Percentiles rank a stretch among this genome's conserved stretches.
phyloP scores from a whole-genome alignment of 2,329 filamentous ascomycete species.

The Diaporthe citrichinensis region DNA sequence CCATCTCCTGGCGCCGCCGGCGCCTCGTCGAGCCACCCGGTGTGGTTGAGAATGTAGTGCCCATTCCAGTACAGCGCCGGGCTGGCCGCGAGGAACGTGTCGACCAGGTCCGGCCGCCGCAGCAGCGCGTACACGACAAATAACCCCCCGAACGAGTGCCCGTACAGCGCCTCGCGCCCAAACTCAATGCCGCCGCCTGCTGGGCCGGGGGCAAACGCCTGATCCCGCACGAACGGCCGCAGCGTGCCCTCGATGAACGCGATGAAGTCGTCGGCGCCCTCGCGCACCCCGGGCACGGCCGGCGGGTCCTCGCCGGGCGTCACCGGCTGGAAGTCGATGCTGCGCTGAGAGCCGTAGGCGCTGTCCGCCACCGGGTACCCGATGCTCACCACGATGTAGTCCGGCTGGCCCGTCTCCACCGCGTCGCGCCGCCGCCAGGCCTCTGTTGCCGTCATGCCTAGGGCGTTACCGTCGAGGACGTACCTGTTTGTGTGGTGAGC shows the following conservation, averaged over 20 bases:
- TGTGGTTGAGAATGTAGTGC: slow-evolving; percentile 43
- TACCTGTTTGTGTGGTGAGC: slow-evolving; percentile 41
- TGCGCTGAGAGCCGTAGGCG: slow-evolving; percentile 44
- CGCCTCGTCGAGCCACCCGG: slow-evolving; percentile 40
- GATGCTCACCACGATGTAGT: slow-evolving; percentile 47
- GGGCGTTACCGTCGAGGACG: slow-evolving; percentile 48
- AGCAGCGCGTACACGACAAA: slow-evolving; percentile 46
- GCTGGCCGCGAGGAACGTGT: slow-evolving; percentile 46
- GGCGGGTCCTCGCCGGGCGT: slow-evolving; percentile 40
- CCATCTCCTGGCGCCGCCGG: slow-evolving; percentile 10
- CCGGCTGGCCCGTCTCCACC: slow-evolving; percentile 45
- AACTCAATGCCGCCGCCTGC: slow-evolving; percentile 40
- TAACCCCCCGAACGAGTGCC: slow-evolving; percentile 47
- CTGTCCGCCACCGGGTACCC: slow-evolving; percentile 47
- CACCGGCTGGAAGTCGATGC: slow-evolving; percentile 47
- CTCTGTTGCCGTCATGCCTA: slow-evolving; percentile 46
- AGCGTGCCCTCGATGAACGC: slow-evolving; percentile 44
- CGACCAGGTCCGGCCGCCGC: slow-evolving; percentile 44
- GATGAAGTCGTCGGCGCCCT: slow-evolving; percentile 45
- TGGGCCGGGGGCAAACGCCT: slow-evolving; percentile 39
- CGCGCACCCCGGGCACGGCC: slow-evolving; percentile 28
- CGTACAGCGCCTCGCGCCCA: slow-evolving; percentile 45
- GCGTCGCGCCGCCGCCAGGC: slow-evolving; percentile 46
- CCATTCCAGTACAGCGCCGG: slow-evolving; percentile 44
- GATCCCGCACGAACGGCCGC: slow-evolving; percentile 44